These are phyloP conservation scores for Fistulina hepatica DNA, from an alignment of 1,284 basidiomycete genomes.

Conservation along the genomic window DNA sequence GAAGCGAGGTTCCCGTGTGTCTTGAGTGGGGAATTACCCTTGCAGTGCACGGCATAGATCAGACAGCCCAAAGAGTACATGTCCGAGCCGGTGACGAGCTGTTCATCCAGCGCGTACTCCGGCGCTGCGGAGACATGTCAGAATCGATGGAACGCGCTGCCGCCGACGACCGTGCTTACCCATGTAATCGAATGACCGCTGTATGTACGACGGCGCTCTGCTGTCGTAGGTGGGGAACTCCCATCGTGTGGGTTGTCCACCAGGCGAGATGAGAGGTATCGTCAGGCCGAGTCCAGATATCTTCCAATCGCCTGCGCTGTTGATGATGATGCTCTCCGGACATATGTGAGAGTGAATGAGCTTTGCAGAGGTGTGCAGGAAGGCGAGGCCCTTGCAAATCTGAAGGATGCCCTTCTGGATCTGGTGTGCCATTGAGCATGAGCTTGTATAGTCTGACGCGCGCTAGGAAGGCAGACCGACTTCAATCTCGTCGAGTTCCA, in stretches of 20 bases:
- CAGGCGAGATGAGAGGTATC: conserved; percentile 61
- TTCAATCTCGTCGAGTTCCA: conserved; percentile 87
- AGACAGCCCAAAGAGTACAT: conserved; percentile 92
- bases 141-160: not conserved
- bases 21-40: conserved; percentile 79
- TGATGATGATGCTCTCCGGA: conserved; percentile 80
- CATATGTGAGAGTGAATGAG: conserved; percentile 88
- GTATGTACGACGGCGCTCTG: conserved; percentile 69
- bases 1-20: conserved; percentile 78
- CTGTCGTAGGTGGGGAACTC: conserved; percentile 85
- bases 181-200: conserved; percentile 92
- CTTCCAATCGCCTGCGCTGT: conserved; percentile 95
- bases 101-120: conserved; percentile 89
- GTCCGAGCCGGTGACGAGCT: conserved; percentile 78
- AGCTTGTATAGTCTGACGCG: conserved; percentile 6
- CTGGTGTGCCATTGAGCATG: conserved; percentile 30
- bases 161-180: conserved; percentile 36
- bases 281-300: conserved; percentile 84
- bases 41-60: conserved; percentile 84
- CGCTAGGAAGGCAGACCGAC: conserved; percentile 31
- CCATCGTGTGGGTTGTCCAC: conserved; percentile 73
- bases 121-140: conserved; percentile 49
- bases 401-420: conserved; percentile 96
- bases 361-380: conserved; percentile 86
- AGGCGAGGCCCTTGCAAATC: conserved; percentile 85